A percentile compares a stretch with the other conserved stretches of the same genome.
Evolutionary conservation across 371 early-diverging fungal genomes (phyloP).

Genomic region (Coemansia sp.): DNA sequence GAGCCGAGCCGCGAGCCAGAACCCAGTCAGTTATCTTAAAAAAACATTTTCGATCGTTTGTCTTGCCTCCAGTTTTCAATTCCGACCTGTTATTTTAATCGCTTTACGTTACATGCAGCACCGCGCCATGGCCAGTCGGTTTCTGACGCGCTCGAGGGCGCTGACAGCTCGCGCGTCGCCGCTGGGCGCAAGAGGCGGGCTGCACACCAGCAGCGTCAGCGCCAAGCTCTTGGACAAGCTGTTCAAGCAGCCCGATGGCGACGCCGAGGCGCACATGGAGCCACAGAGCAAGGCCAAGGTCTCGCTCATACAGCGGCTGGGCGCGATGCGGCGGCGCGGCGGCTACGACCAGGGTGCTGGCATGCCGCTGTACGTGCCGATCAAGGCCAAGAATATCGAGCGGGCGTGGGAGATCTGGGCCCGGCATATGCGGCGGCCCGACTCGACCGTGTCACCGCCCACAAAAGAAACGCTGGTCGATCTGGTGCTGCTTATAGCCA

Average conservation of each 20-base stretch:
- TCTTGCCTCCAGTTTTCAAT: neutral
- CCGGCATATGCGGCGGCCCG: constrained; percentile 9
- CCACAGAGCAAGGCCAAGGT: neutral
- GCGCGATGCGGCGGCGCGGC: constrained; percentile 9
- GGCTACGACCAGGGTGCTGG: constrained; percentile 17
- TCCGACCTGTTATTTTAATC: neutral
- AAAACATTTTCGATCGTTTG: neutral
- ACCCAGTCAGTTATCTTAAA: neutral
- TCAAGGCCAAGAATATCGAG: constrained; percentile 34
- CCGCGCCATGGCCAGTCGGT: constrained; percentile 9
- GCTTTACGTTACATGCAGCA: neutral
- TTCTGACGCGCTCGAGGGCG: neutral
- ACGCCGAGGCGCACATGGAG: constrained; percentile 3
- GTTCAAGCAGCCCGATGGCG: neutral
- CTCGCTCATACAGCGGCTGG: constrained; percentile 2
- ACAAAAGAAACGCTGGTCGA: constrained; percentile 3
- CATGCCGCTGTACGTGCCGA: constrained; percentile 33
- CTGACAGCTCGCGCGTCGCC: neutral
- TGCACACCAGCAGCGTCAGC: constrained; percentile 5
- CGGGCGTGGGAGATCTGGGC: constrained; percentile 47
- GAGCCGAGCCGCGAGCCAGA: neutral
- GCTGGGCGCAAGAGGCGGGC: neutral
- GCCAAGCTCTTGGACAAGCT: constrained; percentile 8
- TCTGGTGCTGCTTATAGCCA: constrained; percentile 18
- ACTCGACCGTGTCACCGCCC: neutral